Base-by-base conservation (phyloP, 805 yeast species). In the Candida maris region DNA sequence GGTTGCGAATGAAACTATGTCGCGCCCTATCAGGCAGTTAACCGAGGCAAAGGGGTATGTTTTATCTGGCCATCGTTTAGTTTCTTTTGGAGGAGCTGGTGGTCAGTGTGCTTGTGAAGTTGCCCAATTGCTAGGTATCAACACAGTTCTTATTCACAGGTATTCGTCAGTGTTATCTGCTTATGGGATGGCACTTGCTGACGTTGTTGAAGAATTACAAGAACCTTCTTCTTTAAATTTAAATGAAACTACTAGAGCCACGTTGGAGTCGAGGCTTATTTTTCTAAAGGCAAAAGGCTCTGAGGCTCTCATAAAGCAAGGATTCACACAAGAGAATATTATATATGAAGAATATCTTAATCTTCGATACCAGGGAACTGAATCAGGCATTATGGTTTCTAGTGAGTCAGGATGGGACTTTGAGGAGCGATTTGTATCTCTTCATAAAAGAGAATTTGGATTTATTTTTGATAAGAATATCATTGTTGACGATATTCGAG, bases 31-130 rank as follows among this genome's bases (percentile, higher is more conserved):
- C 36, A 70, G 96, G 40, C 79, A 83, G 27, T 63, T 87, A 35
- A 86, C 95, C 0, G 96, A 86, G 55, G 85, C 91, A 2, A 85
- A 79, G 52, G 96, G 96, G 4, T 77, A 79, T 52, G 69, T 75
- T 27, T 70, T 79, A 1, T 56, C 82, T 7, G 65, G 72, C 8
- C 95, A 87, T 56, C 64, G 81, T 39, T 62, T 87, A 41, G 94
- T 88, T 1, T 73, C 91, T 2, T 87, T 87, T 62, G 96, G 96
- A 31, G 96, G 96, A 32, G 95, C 95, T 18, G 96, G 96, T 36
- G 96, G 96, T 6, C 96, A 87, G 61, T 89, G 85, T 59, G 89
- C 93, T 2, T 79, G 75, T 32, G 79, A 84, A 7, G 79, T 87
- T 23, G 95, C 95, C 1, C 69, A 75, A 39, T 70, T 73, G 18